These are phyloP conservation scores for Citrus reticulata DNA, from an alignment of 345 rosid genomes.

Conservation along the genomic window DNA sequence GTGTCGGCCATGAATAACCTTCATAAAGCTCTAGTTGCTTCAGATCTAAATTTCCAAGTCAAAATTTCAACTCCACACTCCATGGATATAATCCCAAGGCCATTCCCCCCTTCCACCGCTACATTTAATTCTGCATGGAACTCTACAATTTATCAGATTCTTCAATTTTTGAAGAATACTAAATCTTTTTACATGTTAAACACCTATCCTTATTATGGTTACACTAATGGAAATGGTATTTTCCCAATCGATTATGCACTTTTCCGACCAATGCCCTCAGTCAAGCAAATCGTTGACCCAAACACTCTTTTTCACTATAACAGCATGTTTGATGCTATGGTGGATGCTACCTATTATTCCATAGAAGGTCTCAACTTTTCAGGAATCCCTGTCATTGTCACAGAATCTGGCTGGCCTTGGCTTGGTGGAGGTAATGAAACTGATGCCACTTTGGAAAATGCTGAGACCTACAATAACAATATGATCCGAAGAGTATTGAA, in stretches of 20 bases:
- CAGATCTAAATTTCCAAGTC: constrained; percentile 68
- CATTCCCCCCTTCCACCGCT: constrained; percentile 94
- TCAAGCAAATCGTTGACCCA: constrained; percentile 97
- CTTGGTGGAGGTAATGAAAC: constrained; percentile 73
- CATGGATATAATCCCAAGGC: constrained; percentile 75
- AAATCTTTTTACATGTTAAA: constrained; percentile 84
- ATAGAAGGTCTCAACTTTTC: constrained; percentile 66
- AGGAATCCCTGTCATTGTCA: constrained; percentile 67
- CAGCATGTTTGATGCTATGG: constrained; percentile 99
- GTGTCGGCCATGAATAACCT: constrained; percentile 81
- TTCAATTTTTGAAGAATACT: constrained; percentile 89
- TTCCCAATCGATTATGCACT: constrained; percentile 90
- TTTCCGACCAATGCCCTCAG: constrained; percentile 62
- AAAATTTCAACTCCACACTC: constrained; percentile 86
- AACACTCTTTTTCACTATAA: constrained; percentile 83
- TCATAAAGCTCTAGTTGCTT: constrained; percentile 83
- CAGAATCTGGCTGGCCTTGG: constrained; percentile 99
- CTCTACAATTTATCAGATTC: constrained; percentile 73
- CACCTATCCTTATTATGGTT: constrained; percentile 92
- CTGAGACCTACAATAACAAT: constrained; percentile 67
- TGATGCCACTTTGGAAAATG: constrained; percentile 71
- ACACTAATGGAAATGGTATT: constrained; percentile 77
- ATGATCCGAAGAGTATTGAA: constrained; percentile 74
- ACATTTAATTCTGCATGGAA: constrained; percentile 74
- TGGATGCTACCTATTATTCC: constrained; percentile 94